Evolutionary conservation across 2,329 filamentous ascomycete genomes (phyloP).

Genomic region (Colletotrichum incanum): DNA sequence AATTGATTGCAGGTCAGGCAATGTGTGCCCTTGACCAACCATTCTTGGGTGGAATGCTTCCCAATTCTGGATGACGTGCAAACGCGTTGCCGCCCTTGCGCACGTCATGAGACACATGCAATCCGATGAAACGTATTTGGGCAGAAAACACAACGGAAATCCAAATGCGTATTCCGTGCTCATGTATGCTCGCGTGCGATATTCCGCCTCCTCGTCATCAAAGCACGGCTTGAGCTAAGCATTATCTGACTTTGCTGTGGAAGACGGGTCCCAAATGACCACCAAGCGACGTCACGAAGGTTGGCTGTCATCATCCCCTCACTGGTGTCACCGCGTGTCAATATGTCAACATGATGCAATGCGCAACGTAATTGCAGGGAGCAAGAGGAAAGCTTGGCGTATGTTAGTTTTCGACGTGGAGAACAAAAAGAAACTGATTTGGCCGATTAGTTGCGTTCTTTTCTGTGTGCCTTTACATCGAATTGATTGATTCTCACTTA

Average conservation of each 20-base stretch:
- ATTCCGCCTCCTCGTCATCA: slow-evolving; percentile 1
- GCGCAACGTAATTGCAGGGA: neutral
- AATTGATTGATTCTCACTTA: neutral
- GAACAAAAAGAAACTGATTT: neutral
- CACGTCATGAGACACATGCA: neutral
- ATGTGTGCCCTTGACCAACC: neutral
- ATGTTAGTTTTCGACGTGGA: neutral
- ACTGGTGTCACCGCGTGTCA: neutral
- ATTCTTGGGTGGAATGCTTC: neutral
- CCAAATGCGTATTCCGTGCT: slow-evolving; percentile 2
- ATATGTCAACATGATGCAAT: slow-evolving; percentile 18
- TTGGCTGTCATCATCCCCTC: neutral
- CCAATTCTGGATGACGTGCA: neutral
- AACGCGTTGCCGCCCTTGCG: neutral
- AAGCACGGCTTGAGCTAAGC: neutral
- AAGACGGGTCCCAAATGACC: neutral
- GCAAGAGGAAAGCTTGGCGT: too few species aligned
- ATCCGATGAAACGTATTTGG: slow-evolving; percentile 8
- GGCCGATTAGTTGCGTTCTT: neutral
- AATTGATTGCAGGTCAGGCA: neutral
- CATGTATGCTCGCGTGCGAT: neutral
- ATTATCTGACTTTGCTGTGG: neutral
- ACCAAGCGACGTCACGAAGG: slow-evolving; percentile 5
- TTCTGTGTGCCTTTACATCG: neutral
- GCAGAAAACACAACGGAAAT: neutral